These are phyloP conservation scores for Otatea glauca DNA, from an alignment of 176 grass and related monocot species.

Conservation along the genomic window DNA sequence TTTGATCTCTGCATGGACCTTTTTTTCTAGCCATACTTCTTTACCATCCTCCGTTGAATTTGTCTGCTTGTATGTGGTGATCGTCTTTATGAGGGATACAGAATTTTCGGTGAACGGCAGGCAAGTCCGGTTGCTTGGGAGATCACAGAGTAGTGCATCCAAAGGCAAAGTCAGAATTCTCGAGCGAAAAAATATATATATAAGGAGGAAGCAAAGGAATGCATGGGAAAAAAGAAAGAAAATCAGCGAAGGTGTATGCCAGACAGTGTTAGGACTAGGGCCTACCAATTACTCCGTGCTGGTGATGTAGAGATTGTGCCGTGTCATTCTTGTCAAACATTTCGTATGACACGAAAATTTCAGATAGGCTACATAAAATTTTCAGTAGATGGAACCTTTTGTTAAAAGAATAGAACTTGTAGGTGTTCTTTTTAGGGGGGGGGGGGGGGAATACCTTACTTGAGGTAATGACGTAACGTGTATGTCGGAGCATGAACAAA, in stretches of 20 bases:
- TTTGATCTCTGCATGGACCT: background rate
- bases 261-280: background rate
- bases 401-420: background rate
- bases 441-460: background rate
- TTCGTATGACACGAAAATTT: background rate
- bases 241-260: background rate
- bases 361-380: background rate
- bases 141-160: background rate
- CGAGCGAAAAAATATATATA: background rate
- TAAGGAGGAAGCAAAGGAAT: background rate
- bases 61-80: background rate
- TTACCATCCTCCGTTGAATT: constrained; percentile 5
- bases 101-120: constrained; percentile 5
- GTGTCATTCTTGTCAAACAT: background rate
- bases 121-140: background rate
- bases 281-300: background rate
- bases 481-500: background rate
- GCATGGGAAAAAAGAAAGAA: background rate
- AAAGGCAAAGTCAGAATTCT: constrained; percentile 30
- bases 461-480: background rate
- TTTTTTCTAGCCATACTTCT: background rate
- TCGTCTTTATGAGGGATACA: constrained; percentile 26
- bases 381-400: background rate
- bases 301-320: background rate
- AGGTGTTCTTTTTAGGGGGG: background rate